A percentile compares a stretch with the other conserved stretches of the same genome.
phyloP scores from a whole-genome alignment of 164 flowering plant genomes.

The Nymphaea colorata region DNA sequence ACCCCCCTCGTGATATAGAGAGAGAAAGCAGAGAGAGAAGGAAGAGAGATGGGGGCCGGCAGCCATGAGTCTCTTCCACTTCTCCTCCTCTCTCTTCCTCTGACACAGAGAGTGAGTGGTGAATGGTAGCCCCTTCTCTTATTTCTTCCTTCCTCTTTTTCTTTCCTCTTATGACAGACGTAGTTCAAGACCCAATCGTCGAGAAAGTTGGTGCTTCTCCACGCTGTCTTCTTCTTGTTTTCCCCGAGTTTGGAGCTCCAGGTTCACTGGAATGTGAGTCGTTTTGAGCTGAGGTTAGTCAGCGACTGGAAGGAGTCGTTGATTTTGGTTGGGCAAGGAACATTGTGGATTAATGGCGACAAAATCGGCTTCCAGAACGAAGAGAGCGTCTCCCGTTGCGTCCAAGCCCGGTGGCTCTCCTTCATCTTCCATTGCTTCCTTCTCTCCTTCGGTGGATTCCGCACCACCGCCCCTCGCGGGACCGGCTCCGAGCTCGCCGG shows the following conservation, averaged over 20 bases:
- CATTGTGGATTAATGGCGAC: slow-evolving; percentile 34
- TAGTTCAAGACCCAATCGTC: background rate
- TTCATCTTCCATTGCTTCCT: slow-evolving; percentile 53
- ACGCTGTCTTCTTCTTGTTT: background rate
- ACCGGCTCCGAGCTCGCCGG: slow-evolving; percentile 52
- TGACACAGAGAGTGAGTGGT: background rate
- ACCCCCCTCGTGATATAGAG: too few species aligned
- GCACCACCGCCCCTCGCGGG: slow-evolving; percentile 35
- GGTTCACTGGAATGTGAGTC: too few species aligned
- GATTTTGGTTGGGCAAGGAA: too few species aligned
- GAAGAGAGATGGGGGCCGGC: too few species aligned
- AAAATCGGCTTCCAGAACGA: slow-evolving; percentile 32
- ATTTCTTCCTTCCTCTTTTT: background rate
- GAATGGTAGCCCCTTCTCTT: background rate
- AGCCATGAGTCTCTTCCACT: background rate
- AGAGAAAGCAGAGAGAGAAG: too few species aligned
- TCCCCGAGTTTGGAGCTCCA: too few species aligned
- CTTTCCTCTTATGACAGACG: background rate
- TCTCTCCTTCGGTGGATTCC: slow-evolving; percentile 16
- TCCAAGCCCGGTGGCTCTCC: slow-evolving; percentile 38
- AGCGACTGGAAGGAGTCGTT: too few species aligned
- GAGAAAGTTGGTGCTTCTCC: too few species aligned
- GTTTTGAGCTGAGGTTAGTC: too few species aligned
- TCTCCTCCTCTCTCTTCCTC: background rate
- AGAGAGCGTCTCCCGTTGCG: slow-evolving; percentile 20